These are phyloP conservation scores for Cyberlindnera galapagoensis DNA, from an alignment of 805 yeast species.

Conservation along the genomic window DNA sequence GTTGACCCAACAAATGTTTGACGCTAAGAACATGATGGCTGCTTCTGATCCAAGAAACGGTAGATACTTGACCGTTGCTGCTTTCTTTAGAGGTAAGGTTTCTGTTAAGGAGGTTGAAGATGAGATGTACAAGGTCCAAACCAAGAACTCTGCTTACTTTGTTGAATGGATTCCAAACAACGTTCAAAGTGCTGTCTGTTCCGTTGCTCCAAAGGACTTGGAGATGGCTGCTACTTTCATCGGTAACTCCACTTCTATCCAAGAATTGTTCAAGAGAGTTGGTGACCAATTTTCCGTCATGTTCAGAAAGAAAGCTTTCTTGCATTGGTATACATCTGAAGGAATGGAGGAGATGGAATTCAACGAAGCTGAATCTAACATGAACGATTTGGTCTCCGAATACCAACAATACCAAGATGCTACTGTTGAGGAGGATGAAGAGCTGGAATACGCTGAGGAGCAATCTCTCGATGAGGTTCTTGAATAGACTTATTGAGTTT, in stretches of 20 bases:
- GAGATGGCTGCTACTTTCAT: conserved; percentile 92
- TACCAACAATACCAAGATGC: conserved; percentile 95
- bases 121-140: conserved; percentile 88
- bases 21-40: conserved; percentile 98
- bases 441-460: conserved; percentile 25
- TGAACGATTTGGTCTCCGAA: conserved; percentile 95
- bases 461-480: conserved; percentile 27
- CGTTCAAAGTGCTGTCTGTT: conserved; percentile 98
- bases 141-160: conserved; percentile 92
- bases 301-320: conserved; percentile 98
- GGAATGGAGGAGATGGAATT: conserved; percentile 99
- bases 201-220: conserved; percentile 83
- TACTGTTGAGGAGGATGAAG: conserved; percentile 71
- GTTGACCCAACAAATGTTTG: conserved; percentile 96
- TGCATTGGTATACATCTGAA: conserved; percentile 99
- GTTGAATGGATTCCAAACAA: conserved; percentile 99
- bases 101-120: conserved; percentile 96
- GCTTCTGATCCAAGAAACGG: conserved; percentile 97
- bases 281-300: conserved; percentile 95
- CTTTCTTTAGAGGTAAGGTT: conserved; percentile 97
- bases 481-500: conserved; percentile 14
- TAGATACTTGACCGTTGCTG: conserved; percentile 97
- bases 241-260: conserved; percentile 97
- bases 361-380: conserved; percentile 96
- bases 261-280: conserved; percentile 97